Conservation (phyloP, 805 yeast species). For the Tetrapisispora phaffii region DNA sequence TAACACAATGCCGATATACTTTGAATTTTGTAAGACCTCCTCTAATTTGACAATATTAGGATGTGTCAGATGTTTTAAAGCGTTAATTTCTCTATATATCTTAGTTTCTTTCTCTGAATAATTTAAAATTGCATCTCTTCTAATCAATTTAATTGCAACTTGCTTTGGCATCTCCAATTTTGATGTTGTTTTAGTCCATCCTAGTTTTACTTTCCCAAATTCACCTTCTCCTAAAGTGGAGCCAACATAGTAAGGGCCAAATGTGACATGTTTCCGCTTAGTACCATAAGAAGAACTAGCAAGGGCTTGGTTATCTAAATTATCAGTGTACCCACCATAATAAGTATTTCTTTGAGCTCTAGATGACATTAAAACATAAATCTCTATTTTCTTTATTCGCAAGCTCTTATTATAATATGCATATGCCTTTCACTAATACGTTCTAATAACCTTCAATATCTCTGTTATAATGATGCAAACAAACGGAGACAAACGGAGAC, state of each 20-base stretch:
- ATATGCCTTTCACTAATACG: no score
- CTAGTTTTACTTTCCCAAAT: constrained; percentile 93
- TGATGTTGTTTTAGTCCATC: constrained; percentile 60
- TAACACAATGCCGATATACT: constrained; percentile 89
- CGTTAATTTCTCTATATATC: constrained; percentile 87
- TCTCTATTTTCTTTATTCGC: neutral
- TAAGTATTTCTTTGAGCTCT: constrained; percentile 21
- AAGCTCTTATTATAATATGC: neutral
- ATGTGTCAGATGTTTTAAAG: constrained; percentile 74
- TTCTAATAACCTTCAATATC: no score
- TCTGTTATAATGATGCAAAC: no score
- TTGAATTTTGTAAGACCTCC: constrained; percentile 87
- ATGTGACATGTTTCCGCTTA: constrained; percentile 57
- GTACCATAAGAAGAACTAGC: no score
- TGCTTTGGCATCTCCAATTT: constrained; percentile 44
- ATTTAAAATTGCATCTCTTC: constrained; percentile 78
- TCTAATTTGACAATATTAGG: constrained; percentile 89
- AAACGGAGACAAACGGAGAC: no score
- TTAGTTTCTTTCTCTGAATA: constrained; percentile 81
- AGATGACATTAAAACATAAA: constrained; percentile 13
- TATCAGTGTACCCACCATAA: constrained; percentile 11
- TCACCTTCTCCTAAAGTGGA: constrained; percentile 96
- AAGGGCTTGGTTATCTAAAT: neutral
- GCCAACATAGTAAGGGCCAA: constrained; percentile 85
- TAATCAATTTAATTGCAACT: constrained; percentile 87